Evolutionary conservation across 1,284 basidiomycete species (phyloP), one percentile per base, ranked within the genome.

Genomic region (Cutaneotrichosporon cavernicola): DNA sequence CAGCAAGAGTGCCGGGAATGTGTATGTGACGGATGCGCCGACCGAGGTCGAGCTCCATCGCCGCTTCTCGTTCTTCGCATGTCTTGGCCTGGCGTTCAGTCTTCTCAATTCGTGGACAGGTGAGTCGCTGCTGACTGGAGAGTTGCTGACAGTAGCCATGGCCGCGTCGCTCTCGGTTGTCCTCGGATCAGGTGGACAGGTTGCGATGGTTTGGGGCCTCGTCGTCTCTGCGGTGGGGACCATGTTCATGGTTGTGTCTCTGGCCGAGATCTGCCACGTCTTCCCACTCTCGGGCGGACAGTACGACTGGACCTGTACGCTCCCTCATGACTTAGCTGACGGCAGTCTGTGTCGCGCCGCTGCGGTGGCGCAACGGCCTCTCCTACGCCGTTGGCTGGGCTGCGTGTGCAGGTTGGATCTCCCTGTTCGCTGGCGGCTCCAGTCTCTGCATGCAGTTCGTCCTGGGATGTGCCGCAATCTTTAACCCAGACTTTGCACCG

Each of bases 121-220:
- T 65, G 58, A 58, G 63, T 53, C 10, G 22, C 30, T 26, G 16
- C 5, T 16, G 43, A 16, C 43, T n/a, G 7, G 18, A 16, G 9
- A 30, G 18, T 21, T n/a, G n/a, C 63, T 61, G 56, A 60, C 56
- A n/a, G 14, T 60, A 65, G 64, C 60, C 18, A 65, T 65, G 63
- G 53, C 59, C n/a, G 58, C 59, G 2, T 60, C 63, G 55, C 65
- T 72, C n/a, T 53, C 52, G 21, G 57, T 71, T 30, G 64, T 71
- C 18, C 70, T 80, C 18, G 58, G 73, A 10, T 75, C 74, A 0
- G 78, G 78, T 4, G 78, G 78, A 0, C 70, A 73, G 13, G 70
- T 72, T 4, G 72, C 75, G 0, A 72, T 78, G 40, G 67, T 78
- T 13, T 80, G 75, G 75, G 79, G 79, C 13, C 68, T 80, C 32